Conservation (phyloP, 306 rosid genomes). For the Cicer yamashitae region DNA sequence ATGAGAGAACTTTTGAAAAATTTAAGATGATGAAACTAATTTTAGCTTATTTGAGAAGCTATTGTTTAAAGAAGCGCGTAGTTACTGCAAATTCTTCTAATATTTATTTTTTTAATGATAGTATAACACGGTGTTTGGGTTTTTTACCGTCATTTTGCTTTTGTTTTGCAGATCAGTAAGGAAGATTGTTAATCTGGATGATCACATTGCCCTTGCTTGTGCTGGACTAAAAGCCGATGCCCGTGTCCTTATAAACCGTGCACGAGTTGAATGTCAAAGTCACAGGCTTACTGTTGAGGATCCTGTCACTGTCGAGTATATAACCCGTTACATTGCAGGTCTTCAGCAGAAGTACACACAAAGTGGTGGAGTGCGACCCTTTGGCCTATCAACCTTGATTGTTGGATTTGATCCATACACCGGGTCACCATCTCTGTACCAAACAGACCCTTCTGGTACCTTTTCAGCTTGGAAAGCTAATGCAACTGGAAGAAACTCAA, state of each 20-base stretch:
- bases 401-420: conserved; percentile 95
- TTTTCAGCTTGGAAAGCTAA: conserved; percentile 98
- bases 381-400: conserved; percentile 95
- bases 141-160: conserved; percentile 3
- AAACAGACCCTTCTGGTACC: conserved; percentile 98
- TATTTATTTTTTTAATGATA: background rate
- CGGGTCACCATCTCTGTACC: conserved; percentile 71
- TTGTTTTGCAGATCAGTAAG: conserved; percentile 48
- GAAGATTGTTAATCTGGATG: conserved; percentile 56
- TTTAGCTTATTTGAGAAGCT: background rate
- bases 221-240: conserved; percentile 99
- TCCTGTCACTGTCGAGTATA: conserved; percentile 92
- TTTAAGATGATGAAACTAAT: background rate
- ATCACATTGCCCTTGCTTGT: conserved; percentile 83
- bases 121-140: background rate
- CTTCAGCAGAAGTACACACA: conserved; percentile 99
- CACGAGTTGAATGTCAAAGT: conserved; percentile 93
- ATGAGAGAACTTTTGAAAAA: background rate
- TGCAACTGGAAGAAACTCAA: conserved; percentile 94
- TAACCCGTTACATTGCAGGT: conserved; percentile 93
- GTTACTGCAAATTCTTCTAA: background rate
- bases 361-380: conserved; percentile 97
- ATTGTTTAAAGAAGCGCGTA: background rate
- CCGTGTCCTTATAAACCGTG: conserved; percentile 86
- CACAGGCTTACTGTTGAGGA: conserved; percentile 96